Conservation (phyloP, 2,329 filamentous ascomycete species). For the Ceratocystiopsis minuta region DNA sequence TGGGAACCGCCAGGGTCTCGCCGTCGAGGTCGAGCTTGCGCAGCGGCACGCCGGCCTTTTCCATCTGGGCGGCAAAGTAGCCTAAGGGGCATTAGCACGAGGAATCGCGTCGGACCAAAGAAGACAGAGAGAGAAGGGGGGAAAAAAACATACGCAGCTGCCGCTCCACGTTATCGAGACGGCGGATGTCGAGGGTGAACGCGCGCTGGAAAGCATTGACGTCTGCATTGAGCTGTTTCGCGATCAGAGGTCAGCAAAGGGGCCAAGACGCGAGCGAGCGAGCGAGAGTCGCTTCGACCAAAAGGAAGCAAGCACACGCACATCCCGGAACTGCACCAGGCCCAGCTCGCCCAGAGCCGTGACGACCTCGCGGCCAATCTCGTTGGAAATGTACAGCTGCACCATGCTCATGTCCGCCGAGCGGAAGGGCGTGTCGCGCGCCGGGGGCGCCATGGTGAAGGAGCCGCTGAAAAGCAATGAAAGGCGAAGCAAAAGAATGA, state of each 20-base stretch:
- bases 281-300: neutral
- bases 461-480: neutral
- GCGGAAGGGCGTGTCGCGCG: constrained; percentile 91
- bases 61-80: constrained; percentile 92
- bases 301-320: constrained; percentile 27
- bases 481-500: neutral
- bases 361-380: constrained; percentile 95
- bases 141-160: constrained; percentile 59
- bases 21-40: constrained; percentile 82
- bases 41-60: constrained; percentile 73
- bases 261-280: too few species aligned
- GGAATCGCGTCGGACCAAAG: too few species aligned
- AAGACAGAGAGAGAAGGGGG: neutral
- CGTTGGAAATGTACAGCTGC: constrained; percentile 97
- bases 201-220: constrained; percentile 91
- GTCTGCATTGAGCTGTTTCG: constrained; percentile 65
- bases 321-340: constrained; percentile 92
- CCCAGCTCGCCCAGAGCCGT: constrained; percentile 92
- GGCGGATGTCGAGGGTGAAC: constrained; percentile 92
- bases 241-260: too few species aligned
- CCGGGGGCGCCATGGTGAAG: constrained; percentile 39
- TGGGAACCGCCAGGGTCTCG: constrained; percentile 69
- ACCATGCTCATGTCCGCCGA: constrained; percentile 99
- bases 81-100: constrained; percentile 30
- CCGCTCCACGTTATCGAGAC: constrained; percentile 93